Evolutionary conservation across 305 asterid genomes (phyloP).

Genomic region (Rubia occidens): DNA sequence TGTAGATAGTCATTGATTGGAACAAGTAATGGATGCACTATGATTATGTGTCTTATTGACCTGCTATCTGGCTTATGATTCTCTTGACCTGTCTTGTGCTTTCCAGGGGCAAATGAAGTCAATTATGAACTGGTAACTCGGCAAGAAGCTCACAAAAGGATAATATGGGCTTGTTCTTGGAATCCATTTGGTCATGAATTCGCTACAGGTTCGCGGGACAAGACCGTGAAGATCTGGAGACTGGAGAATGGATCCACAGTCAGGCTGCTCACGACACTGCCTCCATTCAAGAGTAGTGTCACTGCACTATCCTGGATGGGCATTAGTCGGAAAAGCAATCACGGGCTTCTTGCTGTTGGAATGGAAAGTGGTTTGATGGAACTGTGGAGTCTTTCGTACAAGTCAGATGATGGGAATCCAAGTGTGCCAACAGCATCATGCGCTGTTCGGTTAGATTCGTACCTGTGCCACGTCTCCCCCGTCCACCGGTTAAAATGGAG

Average conservation of each 20-base stretch:
- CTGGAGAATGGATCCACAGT: slow-evolving; percentile 47
- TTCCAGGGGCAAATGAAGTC: slow-evolving; percentile 48
- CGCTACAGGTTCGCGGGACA: slow-evolving; percentile 93
- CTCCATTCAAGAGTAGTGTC: slow-evolving; percentile 62
- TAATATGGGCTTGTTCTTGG: slow-evolving; percentile 95
- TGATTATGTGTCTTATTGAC: neutral
- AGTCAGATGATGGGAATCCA: slow-evolving; percentile 17
- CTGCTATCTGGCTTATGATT: neutral
- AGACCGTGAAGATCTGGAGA: slow-evolving; percentile 79
- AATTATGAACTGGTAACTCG: slow-evolving; percentile 39
- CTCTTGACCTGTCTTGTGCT: slow-evolving; percentile 12
- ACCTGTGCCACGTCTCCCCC: slow-evolving; percentile 69
- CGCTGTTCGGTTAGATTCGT: slow-evolving; percentile 46
- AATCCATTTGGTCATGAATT: slow-evolving; percentile 72
- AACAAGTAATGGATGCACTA: neutral
- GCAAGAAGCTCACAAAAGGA: slow-evolving; percentile 90
- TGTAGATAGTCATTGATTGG: neutral
- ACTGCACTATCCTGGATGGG: slow-evolving; percentile 84
- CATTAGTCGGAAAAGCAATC: slow-evolving; percentile 34
- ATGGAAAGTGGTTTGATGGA: slow-evolving; percentile 83
- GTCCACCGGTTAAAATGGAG: slow-evolving; percentile 69
- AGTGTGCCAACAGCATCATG: slow-evolving; percentile 33
- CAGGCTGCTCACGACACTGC: slow-evolving; percentile 48
- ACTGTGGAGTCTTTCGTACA: slow-evolving; percentile 49
- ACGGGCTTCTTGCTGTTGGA: slow-evolving; percentile 72